Percentiles rank a stretch among this genome's conserved stretches.
phyloP scores from a whole-genome alignment of 495 filamentous ascomycete species.

The Penicillium atrosanguineum region DNA sequence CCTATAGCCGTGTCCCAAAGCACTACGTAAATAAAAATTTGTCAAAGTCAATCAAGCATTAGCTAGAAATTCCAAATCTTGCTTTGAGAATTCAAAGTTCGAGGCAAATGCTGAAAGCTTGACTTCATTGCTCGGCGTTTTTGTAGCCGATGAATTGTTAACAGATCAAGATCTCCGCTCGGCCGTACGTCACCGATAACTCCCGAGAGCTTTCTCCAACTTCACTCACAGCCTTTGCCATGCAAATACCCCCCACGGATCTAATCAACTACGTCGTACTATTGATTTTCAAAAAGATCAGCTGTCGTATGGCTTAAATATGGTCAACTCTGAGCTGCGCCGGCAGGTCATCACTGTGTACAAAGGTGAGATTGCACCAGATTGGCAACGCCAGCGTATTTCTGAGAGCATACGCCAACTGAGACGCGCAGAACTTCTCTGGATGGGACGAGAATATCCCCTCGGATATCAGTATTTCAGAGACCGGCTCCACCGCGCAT shows the following conservation, averaged over 20 bases:
- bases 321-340: constrained; percentile 60
- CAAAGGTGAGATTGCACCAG: constrained; percentile 60
- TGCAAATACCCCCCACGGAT: neutral
- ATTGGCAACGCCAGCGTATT: neutral
- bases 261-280: neutral
- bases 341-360: constrained; percentile 84
- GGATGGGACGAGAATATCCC: constrained; percentile 84
- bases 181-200: constrained; percentile 18
- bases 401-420: neutral
- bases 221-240: constrained; percentile 1
- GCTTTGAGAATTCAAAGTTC: neutral
- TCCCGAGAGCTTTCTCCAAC: constrained; percentile 11
- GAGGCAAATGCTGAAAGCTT: neutral
- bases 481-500: constrained; percentile 77
- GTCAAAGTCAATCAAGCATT: too few relatives aligned
- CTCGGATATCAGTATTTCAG: constrained; percentile 83
- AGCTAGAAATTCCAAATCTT: too few relatives aligned
- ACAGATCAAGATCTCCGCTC: constrained; percentile 13
- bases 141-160: constrained; percentile 3
- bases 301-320: constrained; percentile 18
- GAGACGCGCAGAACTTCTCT: constrained; percentile 64
- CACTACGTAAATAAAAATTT: too few relatives aligned
- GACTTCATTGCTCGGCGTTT: neutral
- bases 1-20: too few relatives aligned
- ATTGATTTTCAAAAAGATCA: neutral